Evolutionary conservation across 78 protist species (phyloP).

Genomic region (Planoprotostelium fungivorum): DNA sequence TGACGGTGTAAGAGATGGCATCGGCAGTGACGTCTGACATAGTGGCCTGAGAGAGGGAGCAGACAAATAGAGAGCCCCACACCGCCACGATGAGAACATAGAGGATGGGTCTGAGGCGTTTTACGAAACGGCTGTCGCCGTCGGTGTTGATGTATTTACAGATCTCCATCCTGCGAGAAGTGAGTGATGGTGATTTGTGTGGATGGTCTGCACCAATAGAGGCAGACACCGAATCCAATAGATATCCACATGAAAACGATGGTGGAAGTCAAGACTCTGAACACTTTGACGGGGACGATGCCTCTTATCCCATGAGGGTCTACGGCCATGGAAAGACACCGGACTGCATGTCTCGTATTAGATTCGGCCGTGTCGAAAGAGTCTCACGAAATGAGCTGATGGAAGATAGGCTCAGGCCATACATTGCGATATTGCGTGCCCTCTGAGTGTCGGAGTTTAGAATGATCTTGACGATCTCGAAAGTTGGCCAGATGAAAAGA

Average conservation of each 20-base stretch:
- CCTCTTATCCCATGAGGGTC: not conserved
- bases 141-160: too few relatives aligned
- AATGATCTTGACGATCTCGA: too few relatives aligned
- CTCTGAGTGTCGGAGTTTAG: not conserved
- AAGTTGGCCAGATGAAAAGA: too few relatives aligned
- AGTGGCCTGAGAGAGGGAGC: too few relatives aligned
- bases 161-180: too few relatives aligned
- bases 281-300: not conserved
- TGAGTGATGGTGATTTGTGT: too few relatives aligned
- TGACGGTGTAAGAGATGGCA: not conserved
- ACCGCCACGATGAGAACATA: too few relatives aligned
- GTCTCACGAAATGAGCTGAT: not conserved
- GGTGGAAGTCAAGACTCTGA: not conserved
- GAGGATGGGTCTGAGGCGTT: too few relatives aligned
- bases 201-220: not conserved
- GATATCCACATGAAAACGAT: not conserved
- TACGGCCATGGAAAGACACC: not conserved
- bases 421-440: not conserved
- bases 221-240: not conserved
- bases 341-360: not conserved
- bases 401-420: not conserved
- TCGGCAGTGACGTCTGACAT: not conserved
- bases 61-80: too few relatives aligned
- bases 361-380: not conserved
- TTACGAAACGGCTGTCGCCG: too few relatives aligned